Evolutionary conservation across 73 alveolate species (phyloP).

Genomic region (Paramecium bursaria): DNA sequence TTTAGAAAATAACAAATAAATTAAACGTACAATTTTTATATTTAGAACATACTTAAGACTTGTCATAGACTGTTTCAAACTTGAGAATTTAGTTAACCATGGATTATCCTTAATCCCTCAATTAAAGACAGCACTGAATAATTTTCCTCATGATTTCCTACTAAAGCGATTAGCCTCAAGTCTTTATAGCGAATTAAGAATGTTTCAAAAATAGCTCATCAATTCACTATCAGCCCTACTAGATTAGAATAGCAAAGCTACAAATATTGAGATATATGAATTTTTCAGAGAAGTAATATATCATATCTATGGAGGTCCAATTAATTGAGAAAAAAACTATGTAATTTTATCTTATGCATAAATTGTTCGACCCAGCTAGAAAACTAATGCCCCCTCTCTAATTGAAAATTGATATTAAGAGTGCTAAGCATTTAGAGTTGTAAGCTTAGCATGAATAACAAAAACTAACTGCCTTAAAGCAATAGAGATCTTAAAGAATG

Average conservation of each 20-base stretch:
- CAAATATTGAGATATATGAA: conserved; percentile 26
- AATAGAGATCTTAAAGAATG: not conserved
- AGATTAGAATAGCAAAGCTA: conserved; percentile 16
- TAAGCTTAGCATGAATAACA: conserved; percentile 12
- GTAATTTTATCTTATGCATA: conserved; percentile 12
- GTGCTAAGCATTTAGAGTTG: conserved; percentile 1
- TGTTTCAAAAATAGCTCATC: conserved; percentile 27
- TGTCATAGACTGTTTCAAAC: conserved; percentile 42
- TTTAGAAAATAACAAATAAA: conserved; percentile 37
- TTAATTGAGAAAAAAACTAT: conserved; percentile 28
- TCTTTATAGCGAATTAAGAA: not conserved
- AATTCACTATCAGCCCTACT: conserved; percentile 35
- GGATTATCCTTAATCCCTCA: conserved; percentile 3
- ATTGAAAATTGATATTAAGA: conserved; percentile 28
- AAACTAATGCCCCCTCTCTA: conserved; percentile 15
- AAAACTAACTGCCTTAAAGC: not conserved
- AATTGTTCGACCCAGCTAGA: conserved; percentile 15
- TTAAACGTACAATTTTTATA: not conserved
- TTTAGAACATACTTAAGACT: too few species aligned
- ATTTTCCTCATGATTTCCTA: conserved; percentile 46
- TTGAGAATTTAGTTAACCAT: conserved; percentile 36
- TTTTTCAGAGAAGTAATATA: conserved; percentile 32
- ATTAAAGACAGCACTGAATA: conserved; percentile 20
- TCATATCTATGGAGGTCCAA: conserved; percentile 21
- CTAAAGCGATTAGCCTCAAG: conserved; percentile 6